These are phyloP conservation scores for Paraphoma chrysanthemicola DNA, from an alignment of 2,329 filamentous ascomycete genomes.

Conservation along the genomic window DNA sequence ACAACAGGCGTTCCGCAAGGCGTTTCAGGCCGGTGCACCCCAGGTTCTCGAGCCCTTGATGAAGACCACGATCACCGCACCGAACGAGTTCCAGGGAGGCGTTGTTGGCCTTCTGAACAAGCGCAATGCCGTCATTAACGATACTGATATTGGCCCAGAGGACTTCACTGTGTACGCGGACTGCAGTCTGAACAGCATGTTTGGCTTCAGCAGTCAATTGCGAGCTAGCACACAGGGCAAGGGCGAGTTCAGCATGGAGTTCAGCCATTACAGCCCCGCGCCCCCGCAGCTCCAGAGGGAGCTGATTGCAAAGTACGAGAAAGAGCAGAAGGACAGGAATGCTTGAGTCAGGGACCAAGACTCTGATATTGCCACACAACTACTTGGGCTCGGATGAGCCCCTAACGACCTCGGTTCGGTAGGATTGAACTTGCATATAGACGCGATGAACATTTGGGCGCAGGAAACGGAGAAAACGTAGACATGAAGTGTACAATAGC, in stretches of 20 bases:
- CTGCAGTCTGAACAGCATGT: slow-evolving; percentile 96
- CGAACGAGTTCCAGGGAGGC: slow-evolving; percentile 96
- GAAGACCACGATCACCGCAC: slow-evolving; percentile 97
- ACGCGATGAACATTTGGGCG: slow-evolving; percentile 15
- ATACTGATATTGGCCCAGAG: slow-evolving; percentile 91
- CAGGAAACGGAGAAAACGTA: slow-evolving; percentile 5
- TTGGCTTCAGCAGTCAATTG: slow-evolving; percentile 91
- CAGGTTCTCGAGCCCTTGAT: slow-evolving; percentile 93
- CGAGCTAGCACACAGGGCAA: slow-evolving; percentile 96
- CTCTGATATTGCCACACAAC: no score
- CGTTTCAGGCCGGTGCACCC: slow-evolving; percentile 81
- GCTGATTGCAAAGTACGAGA: slow-evolving; percentile 71
- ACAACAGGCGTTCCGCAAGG: slow-evolving; percentile 95
- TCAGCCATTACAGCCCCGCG: slow-evolving; percentile 91
- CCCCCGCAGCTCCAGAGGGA: slow-evolving; percentile 88
- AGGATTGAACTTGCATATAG: slow-evolving; percentile 22
- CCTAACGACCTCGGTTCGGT: background rate
- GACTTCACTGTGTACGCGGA: slow-evolving; percentile 94
- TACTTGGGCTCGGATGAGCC: no score
- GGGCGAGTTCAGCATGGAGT: slow-evolving; percentile 99
- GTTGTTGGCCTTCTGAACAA: slow-evolving; percentile 97
- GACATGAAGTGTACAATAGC: slow-evolving; percentile 13
- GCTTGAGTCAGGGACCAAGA: slow-evolving; percentile 59
- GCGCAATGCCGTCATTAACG: slow-evolving; percentile 91
- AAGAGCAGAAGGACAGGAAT: slow-evolving; percentile 69